Conservation (phyloP, 2,329 filamentous ascomycete genomes). For the Aaosphaeria pasadenensis region DNA sequence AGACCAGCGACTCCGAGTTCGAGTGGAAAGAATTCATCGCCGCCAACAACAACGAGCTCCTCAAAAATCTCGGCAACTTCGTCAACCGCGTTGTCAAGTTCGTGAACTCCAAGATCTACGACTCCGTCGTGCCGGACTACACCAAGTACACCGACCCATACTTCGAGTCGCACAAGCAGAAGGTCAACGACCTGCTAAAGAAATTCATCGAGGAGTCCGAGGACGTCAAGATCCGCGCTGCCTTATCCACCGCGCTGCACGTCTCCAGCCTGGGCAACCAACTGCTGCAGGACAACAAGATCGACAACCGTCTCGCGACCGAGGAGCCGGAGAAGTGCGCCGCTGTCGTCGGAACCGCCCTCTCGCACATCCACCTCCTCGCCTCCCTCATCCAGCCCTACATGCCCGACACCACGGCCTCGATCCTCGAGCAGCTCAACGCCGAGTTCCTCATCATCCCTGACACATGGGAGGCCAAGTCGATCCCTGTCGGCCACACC, state of each 20-base stretch:
- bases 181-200: conserved; percentile 64
- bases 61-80: conserved; percentile 66
- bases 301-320: conserved; percentile 61
- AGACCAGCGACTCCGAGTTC: conserved; percentile 84
- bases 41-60: conserved; percentile 85
- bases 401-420: conserved; percentile 58
- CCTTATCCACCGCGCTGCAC: conserved; percentile 62
- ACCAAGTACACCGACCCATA: conserved; percentile 49
- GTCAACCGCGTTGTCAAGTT: conserved; percentile 62
- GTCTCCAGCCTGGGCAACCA: conserved; percentile 62
- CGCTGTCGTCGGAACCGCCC: conserved; percentile 69
- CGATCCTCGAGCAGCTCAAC: conserved; percentile 76
- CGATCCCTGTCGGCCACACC: conserved; percentile 64
- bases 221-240: conserved; percentile 67
- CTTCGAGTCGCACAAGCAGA: conserved; percentile 49
- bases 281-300: conserved; percentile 55
- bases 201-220: conserved; percentile 68
- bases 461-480: conserved; percentile 36
- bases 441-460: conserved; percentile 58
- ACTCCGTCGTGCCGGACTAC: conserved; percentile 66
- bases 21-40: conserved; percentile 83
- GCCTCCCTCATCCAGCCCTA: conserved; percentile 78
- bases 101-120: conserved; percentile 69
- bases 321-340: conserved; percentile 59
- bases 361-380: conserved; percentile 81